phyloP scores from a whole-genome alignment of 2,329 filamentous ascomycete genomes.

The Coniella vitis region DNA sequence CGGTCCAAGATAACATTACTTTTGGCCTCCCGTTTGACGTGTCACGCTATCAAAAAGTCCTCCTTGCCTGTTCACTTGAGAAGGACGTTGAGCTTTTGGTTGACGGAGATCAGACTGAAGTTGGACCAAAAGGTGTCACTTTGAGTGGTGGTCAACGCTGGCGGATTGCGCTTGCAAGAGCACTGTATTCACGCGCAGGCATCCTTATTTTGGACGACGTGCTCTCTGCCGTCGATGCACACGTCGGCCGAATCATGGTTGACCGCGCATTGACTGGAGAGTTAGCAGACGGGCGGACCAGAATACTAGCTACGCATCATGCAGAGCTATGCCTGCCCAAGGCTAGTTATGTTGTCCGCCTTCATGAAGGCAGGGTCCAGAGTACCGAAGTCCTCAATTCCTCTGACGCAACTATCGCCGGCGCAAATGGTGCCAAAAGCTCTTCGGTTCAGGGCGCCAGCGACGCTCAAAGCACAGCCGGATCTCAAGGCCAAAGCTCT shows the following conservation, averaged over 20 bases:
- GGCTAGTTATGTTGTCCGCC: slow-evolving; percentile 25
- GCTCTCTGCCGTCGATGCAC: slow-evolving; percentile 42
- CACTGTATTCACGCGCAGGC: slow-evolving; percentile 36
- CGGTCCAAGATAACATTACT: slow-evolving; percentile 37
- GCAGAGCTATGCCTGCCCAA: slow-evolving; percentile 26
- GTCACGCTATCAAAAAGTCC: slow-evolving; percentile 36
- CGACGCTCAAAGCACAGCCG: slow-evolving; percentile 13
- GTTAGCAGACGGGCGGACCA: slow-evolving; percentile 47
- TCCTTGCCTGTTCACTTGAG: slow-evolving; percentile 37
- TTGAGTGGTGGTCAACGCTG: slow-evolving; percentile 40
- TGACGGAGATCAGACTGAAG: slow-evolving; percentile 36
- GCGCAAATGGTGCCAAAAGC: slow-evolving; percentile 8
- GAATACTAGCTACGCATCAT: slow-evolving; percentile 55
- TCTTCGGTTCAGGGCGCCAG: slow-evolving; percentile 13
- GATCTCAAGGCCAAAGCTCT: slow-evolving; percentile 8
- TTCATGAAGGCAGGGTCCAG: slow-evolving; percentile 23
- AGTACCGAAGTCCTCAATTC: slow-evolving; percentile 19
- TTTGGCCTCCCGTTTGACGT: slow-evolving; percentile 35
- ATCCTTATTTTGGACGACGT: slow-evolving; percentile 42
- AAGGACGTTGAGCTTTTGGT: slow-evolving; percentile 37
- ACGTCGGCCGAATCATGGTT: slow-evolving; percentile 40
- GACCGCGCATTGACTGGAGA: slow-evolving; percentile 45
- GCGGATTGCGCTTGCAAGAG: slow-evolving; percentile 38
- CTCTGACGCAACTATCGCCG: not conserved
- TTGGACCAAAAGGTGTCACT: slow-evolving; percentile 36